Percentiles rank a stretch among this genome's conserved stretches.
Evolutionary conservation across 805 yeast species (phyloP).

Genomic region (Candida sanyiensis): DNA sequence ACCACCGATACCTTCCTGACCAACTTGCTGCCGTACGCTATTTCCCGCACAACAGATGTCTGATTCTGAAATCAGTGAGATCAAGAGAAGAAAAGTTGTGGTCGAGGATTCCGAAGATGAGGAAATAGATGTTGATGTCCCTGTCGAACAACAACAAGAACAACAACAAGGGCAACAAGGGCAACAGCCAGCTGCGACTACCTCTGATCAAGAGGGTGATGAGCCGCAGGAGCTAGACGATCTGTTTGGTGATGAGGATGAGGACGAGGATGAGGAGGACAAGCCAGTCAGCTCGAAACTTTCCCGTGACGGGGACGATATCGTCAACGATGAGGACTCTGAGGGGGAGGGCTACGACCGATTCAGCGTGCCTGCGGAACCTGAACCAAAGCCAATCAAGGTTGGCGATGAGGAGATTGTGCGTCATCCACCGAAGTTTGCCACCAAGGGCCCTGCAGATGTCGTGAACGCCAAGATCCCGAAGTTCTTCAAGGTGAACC

Average conservation of each 20-base stretch:
- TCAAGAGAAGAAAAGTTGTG: conserved; percentile 13
- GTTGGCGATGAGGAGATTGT: conserved; percentile 42
- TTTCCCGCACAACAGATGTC: too few relatives aligned
- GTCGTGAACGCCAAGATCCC: conserved; percentile 63
- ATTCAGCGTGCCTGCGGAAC: conserved; percentile 7
- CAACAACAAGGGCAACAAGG: conserved; percentile 7
- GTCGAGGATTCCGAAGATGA: conserved; percentile 21
- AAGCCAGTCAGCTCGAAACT: conserved; percentile 11
- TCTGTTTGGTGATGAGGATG: conserved; percentile 31
- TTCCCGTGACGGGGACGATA: conserved; percentile 13
- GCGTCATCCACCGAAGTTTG: conserved; percentile 32
- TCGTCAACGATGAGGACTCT: conserved; percentile 30
- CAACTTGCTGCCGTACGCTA: too few relatives aligned
- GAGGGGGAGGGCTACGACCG: conserved; percentile 25
- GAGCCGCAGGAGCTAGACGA: conserved; percentile 31
- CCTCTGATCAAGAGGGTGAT: too few relatives aligned
- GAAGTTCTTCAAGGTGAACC: conserved; percentile 73
- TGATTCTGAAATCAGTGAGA: conserved; percentile 16
- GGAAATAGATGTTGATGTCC: conserved; percentile 7
- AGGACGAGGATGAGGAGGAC: conserved; percentile 15
- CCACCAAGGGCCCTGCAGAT: conserved; percentile 30
- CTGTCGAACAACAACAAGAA: conserved; percentile 5
- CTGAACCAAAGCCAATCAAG: conserved; percentile 26
- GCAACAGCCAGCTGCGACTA: too few relatives aligned
- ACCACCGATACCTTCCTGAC: too few relatives aligned